Evolutionary conservation across 2,329 filamentous ascomycete genomes (phyloP).

Genomic region (Massarina eburnea): DNA sequence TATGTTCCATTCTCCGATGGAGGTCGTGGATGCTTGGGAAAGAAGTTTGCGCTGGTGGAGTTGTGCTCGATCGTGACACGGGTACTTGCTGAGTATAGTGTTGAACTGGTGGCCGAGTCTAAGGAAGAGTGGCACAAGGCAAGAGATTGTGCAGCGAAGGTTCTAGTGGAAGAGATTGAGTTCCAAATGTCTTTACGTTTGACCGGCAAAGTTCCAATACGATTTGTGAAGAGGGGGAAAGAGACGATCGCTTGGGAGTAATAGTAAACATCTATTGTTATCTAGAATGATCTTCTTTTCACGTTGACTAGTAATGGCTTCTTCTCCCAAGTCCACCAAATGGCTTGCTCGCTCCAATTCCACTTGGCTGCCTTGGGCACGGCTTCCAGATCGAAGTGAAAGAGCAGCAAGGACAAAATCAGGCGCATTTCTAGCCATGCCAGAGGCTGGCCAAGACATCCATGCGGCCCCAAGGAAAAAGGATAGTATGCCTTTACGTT

Average conservation of each 20-base stretch:
- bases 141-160: too few species aligned
- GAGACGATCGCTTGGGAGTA: too few species aligned
- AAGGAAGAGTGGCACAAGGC: too few species aligned
- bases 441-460: constrained; percentile 4
- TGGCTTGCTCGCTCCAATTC: constrained; percentile 11
- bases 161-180: too few species aligned
- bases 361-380: background rate
- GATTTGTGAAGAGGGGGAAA: too few species aligned
- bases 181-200: too few species aligned
- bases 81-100: too few species aligned
- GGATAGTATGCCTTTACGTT: background rate
- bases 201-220: too few species aligned
- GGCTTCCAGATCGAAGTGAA: constrained; percentile 7
- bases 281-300: background rate
- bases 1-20: constrained; percentile 10
- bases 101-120: too few species aligned
- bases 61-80: background rate
- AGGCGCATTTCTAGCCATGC: constrained; percentile 23
- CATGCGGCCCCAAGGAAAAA: constrained; percentile 1
- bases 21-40: constrained; percentile 12
- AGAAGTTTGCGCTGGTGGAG: constrained; percentile 11
- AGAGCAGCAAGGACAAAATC: constrained; percentile 11
- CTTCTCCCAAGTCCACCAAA: constrained; percentile 19
- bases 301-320: constrained; percentile 6
- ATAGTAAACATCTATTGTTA: too few species aligned